Evolutionary conservation across 2,329 filamentous ascomycete genomes (phyloP), one percentile per base, ranked within the genome.

Genomic region (Ceratocystis colombiana): DNA sequence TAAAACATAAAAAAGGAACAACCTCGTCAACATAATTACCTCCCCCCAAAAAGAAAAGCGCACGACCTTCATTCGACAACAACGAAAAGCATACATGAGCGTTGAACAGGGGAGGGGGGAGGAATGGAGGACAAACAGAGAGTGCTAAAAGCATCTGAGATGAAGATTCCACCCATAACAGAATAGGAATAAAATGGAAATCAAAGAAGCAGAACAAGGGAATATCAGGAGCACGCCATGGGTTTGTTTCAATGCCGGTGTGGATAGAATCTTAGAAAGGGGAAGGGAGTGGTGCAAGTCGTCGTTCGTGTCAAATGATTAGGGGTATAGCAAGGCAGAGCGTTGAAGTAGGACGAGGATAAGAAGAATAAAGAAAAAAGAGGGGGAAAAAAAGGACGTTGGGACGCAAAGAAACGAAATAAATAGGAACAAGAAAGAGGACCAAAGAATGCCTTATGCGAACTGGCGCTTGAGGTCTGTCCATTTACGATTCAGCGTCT

Each of bases 401-500:
- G 41, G 22, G 48, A 45, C 22, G 44, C 12, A 2, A 61, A 28
- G 48, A 53, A 20, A 59, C 25, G 57, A 22, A 65, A 37, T 5
- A 41, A 30, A 62, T 12, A 37, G 7, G 33, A 65, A 61, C 2
- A 66, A 57, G 22, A 63, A 33, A 57, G 28, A 30, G 57, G 1
- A 59, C 37, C 7, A 17, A 12, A n/a, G 17, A 10, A 44, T 8
- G 33, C 28, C 41, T 69, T 69, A 81, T 61, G 76, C 77, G 71
- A 85, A 83, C 67, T 84, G 82, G 63, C 79, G 78, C 75, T 81
- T 84, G 69, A 93, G 78, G 71, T 93, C 89, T 63, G 83, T 84
- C 88, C 88, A 92, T 77, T 88, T 90, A 71, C 88, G 84, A 69
- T 80, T 85, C 55, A 93, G 81, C 5, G 84, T 82, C 75, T 93